Evolutionary conservation across 139 green algal genomes (phyloP), one percentile per base, ranked within the genome.

Genomic region (Closterium sp.): DNA sequence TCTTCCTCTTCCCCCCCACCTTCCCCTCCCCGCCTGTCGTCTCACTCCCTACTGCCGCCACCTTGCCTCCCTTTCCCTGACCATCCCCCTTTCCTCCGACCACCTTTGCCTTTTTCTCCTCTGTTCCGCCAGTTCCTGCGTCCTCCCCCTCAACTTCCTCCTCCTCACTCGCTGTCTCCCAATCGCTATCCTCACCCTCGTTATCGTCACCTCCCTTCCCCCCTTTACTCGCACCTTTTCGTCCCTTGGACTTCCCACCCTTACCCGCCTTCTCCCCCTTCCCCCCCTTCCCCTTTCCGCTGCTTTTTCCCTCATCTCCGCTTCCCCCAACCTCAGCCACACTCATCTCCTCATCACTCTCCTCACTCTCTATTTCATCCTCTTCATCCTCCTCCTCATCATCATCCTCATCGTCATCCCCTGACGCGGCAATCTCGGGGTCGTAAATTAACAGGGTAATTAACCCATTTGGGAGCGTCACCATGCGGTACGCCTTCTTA

Each of bases 401-500:
- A 9, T 96, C 95, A 2, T 96, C 96, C 3, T 93, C 91, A 1
- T 95, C 86, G 21, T 95, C 89, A 9, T 89, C 89, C 29, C 28
- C 30, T 45, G 22, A 27, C 86, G 29, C 17, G 31, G 91, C 86
- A 38, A 99, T 98, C 34, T 98, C 96, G 0, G 97, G 97, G 89
- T 99, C 98, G 92, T 96, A 95, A 29, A 99, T 98, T 6, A 99
- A 93, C 42, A 99, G 89, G 9, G 96, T 96, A 0, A 89, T 79
- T 4, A 99, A 62, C 0, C 97, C 97, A 91, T 99, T 99, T 4
- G 88, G 22, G 11, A 99, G 92, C 9, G 91, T 86, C 1, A 98
- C 19, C 1, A 95, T 91, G 0, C 95, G 95, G 87, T 98, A 99
- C 31, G 87, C 2, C 32, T 96, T 96, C 89, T 95, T 95, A 91